Evolutionary conservation across 441 rosid genomes (phyloP), one percentile per base, ranked within the genome.

Genomic region (Pelargonium citronellum): DNA sequence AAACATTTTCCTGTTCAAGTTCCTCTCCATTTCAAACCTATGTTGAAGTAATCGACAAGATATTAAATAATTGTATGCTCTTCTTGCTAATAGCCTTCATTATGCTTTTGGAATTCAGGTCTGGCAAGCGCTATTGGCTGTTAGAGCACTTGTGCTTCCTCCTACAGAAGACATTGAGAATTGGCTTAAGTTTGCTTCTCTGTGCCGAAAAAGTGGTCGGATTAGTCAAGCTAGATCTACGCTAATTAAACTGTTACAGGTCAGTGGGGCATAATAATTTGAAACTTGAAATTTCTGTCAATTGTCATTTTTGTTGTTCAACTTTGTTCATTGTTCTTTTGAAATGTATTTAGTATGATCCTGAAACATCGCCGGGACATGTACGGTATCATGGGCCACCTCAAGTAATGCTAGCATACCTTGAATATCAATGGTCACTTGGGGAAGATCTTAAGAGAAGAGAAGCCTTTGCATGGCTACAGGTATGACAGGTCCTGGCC

Each of bases 151-250:
- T 67, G 96, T 96, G 67, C 85, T 91, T 71, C 99, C 99, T 61
- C 99, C 99, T 24, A 84, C 95, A 0, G 97, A 90, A 78, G 98
- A 96, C 76, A 82, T 87, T 80, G 97, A 96, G 74, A 91, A 86
- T 24, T 96, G 98, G 99, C 96, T 96, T 76, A 93, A 89, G 86
- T 96, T 93, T 80, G 87, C 98, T 74, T 86, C 96, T 24, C 96
- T 93, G 66, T 96, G 99, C 79, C 87, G 93, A 62, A 82, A 93
- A 82, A 96, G 72, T 86, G 94, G 92, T 71, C 89, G 98, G 74
- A 89, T 91, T 79, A 91, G 93, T 79, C 99, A 93, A 84, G 98
- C 99, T 81, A 90, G 87, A 81, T 91, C 99, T 71, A 93, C 98
- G 63, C 82, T 96, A 75, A 83, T 93, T 76, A 90, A 89, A 80